phyloP scores from a whole-genome alignment of 176 grass and related monocot genomes.

The Raddia guianensis region DNA sequence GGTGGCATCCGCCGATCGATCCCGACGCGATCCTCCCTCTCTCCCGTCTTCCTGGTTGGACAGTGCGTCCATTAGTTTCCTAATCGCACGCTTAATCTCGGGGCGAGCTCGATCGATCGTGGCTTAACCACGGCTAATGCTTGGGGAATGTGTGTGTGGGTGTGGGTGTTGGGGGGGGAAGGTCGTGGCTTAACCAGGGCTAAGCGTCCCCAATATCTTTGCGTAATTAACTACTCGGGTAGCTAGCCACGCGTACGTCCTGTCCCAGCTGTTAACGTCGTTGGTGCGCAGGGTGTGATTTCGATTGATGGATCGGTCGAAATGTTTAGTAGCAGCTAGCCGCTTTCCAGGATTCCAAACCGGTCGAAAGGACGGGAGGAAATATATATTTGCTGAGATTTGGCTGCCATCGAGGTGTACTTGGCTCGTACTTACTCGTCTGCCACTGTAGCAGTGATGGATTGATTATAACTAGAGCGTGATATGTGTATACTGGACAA shows the following conservation, averaged over 20 bases:
- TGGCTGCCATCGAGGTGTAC: constrained; percentile 1
- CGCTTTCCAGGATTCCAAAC: constrained; percentile 34
- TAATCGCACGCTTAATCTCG: neutral
- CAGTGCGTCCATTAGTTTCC: neutral
- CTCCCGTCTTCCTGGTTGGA: neutral
- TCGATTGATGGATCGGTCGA: neutral
- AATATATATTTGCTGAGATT: constrained; percentile 14
- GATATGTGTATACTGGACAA: neutral
- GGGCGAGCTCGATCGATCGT: neutral
- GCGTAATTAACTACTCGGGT: too few species aligned
- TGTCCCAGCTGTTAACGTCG: constrained; percentile 25
- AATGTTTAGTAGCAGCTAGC: too few species aligned
- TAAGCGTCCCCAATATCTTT: too few species aligned
- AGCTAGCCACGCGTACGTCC: neutral
- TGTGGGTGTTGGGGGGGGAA: too few species aligned
- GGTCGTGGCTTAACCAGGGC: too few species aligned
- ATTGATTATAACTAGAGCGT: constrained; percentile 19
- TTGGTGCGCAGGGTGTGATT: neutral
- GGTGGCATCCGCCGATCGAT: neutral
- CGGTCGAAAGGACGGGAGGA: constrained; percentile 12
- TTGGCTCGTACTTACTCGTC: too few species aligned
- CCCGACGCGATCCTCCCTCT: constrained; percentile 25
- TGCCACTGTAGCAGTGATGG: neutral
- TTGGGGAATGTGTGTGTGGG: too few species aligned
- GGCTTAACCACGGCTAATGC: constrained; percentile 10